Base-by-base conservation (phyloP, 768 basidiomycete species). In the Serendipita sp. region DNA sequence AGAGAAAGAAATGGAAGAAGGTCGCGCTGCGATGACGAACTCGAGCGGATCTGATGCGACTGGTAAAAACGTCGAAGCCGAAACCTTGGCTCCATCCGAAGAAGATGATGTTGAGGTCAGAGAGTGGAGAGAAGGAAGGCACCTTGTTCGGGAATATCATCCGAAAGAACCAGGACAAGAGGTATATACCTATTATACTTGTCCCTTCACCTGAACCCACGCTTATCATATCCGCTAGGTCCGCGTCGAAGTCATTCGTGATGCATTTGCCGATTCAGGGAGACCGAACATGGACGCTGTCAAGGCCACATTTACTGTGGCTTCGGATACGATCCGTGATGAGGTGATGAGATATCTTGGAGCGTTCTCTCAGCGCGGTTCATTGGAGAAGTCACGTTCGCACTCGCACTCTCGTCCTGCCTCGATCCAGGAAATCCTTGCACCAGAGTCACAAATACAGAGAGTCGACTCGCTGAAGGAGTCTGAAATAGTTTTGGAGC, bases 101-200 rank as follows among this genome's bases (percentile, higher is more conserved):
- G 32, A 46, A 48, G 46, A 41, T 44, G 46, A 60, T 36, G 41
- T 3, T 73, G 70, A 2, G 51, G 68, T 18, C 65, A 67, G 60
- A 74, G 85, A 88, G 69, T 91, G 87, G 84, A 77, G 78, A 70
- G 88, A 92, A 70, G 88, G 88, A 2, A 77, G 80, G 35, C 80
- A 86, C 71, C 77, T 77, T 36, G 72, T 92, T 51, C 76, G 89
- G 35, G 90, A 92, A 70, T 75, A 80, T 44, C 78, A 80, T 8
- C 70, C 68, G 3, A 32, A 60, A 10, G 80, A 80, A 1, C 80
- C 81, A 3, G 85, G 83, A 28, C 82, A 83, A 65, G 88, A 89
- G 76, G 88, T 89, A 65, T n/a, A 81, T 8, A 23, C 23, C 23
- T 23, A 1, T 23, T 23, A 23, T 23, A 23, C 23, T 23, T 23